These are phyloP conservation scores for Argentina anserina DNA, from an alignment of 306 rosid genomes.

Conservation along the genomic window DNA sequence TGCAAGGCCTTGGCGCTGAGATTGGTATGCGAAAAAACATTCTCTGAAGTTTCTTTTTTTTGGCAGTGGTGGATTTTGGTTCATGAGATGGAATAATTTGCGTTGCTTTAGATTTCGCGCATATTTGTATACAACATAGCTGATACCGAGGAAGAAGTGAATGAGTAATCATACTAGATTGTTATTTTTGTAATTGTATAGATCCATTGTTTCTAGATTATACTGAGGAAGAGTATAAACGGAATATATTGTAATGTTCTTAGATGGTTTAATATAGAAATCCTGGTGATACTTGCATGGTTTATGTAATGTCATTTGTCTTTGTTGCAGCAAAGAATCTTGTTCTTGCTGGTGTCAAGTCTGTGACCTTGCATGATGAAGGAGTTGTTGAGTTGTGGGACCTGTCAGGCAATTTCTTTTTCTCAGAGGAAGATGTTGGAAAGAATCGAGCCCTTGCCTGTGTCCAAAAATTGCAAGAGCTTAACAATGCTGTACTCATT, in stretches of 20 bases:
- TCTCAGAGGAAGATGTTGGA: constrained; percentile 20
- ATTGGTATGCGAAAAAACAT: constrained; percentile 17
- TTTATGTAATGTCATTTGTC: not conserved
- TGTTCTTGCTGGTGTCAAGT: constrained; percentile 30
- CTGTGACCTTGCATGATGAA: constrained; percentile 28
- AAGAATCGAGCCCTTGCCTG: constrained; percentile 23
- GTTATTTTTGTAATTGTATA: not conserved
- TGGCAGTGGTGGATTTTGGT: not conserved
- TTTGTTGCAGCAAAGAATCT: constrained; percentile 26
- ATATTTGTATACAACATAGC: not conserved
- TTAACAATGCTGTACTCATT: constrained; percentile 22
- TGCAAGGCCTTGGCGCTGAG: constrained; percentile 34
- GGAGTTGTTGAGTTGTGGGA: constrained; percentile 25
- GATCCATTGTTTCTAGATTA: not conserved
- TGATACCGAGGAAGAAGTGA: not conserved
- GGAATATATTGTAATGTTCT: not conserved
- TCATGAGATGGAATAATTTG: not conserved
- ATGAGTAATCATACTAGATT: not conserved
- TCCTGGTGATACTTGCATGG: not conserved
- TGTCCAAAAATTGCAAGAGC: constrained; percentile 25
- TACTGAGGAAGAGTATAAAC: not conserved
- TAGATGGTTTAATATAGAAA: not conserved
- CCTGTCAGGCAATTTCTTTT: constrained; percentile 22
- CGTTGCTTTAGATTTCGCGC: not conserved
- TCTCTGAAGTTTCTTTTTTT: not conserved